Conservation (phyloP, 768 basidiomycete species). For the Lepiota subincarnata region DNA sequence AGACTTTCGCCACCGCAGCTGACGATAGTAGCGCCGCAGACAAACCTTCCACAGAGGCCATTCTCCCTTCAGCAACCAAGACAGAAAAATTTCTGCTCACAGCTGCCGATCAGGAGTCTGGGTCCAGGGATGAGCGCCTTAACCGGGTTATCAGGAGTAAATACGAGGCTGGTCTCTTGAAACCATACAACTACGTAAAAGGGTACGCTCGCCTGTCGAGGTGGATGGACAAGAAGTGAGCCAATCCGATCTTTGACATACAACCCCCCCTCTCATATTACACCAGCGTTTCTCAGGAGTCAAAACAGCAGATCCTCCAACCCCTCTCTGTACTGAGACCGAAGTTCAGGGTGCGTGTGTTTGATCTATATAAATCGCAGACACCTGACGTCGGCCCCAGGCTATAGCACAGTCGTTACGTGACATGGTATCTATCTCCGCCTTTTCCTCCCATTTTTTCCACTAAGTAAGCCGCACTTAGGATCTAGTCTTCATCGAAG, state of each 20-base stretch:
- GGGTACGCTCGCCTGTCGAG: slow-evolving; percentile 87
- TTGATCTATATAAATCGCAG: slow-evolving; percentile 1
- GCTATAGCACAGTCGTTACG: slow-evolving; percentile 81
- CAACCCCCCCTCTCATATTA: slow-evolving; percentile 4
- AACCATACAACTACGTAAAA: slow-evolving; percentile 95
- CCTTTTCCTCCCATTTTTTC: slow-evolving; percentile 3
- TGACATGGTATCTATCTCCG: slow-evolving; percentile 55
- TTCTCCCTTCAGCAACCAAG: slow-evolving; percentile 71
- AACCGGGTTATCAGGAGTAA: slow-evolving; percentile 92
- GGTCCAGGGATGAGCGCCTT: slow-evolving; percentile 84
- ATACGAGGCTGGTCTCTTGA: slow-evolving; percentile 92
- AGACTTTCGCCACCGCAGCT: slow-evolving; percentile 12
- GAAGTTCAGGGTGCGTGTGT: slow-evolving; percentile 66
- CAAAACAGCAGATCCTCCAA: slow-evolving; percentile 87
- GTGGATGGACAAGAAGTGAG: slow-evolving; percentile 94
- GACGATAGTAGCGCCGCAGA: slow-evolving; percentile 17
- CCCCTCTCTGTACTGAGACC: slow-evolving; percentile 82
- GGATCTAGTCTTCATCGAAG: slow-evolving; percentile 97
- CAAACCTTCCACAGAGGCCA: slow-evolving; percentile 28
- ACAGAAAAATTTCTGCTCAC: slow-evolving; percentile 89
- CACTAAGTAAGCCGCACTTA: slow-evolving; percentile 20
- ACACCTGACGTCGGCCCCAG: slow-evolving; percentile 26
- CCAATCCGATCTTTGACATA: slow-evolving; percentile 2
- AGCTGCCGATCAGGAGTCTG: slow-evolving; percentile 91
- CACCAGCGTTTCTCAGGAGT: slow-evolving; percentile 79